These are phyloP conservation scores for Mycocentrospora acerina DNA, from an alignment of 2,329 filamentous ascomycete species.

Conservation along the genomic window DNA sequence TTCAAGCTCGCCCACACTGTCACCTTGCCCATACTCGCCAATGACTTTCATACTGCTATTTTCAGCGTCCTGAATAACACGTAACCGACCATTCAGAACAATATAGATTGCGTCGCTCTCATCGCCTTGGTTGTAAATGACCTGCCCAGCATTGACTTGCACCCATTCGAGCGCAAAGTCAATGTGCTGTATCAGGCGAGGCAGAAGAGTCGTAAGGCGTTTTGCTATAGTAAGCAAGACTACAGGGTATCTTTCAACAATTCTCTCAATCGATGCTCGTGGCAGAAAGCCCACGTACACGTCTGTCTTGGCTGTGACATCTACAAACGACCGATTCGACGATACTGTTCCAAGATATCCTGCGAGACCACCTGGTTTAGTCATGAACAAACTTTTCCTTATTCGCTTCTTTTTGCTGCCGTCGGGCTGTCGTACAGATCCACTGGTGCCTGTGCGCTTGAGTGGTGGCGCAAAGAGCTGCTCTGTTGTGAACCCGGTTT, in stretches of 20 bases:
- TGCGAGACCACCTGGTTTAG: constrained; percentile 91
- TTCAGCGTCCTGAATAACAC: constrained; percentile 78
- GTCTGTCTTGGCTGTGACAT: constrained; percentile 96
- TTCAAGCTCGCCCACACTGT: constrained; percentile 95
- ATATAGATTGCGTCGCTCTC: constrained; percentile 99
- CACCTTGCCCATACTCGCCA: constrained; percentile 93
- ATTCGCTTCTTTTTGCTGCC: constrained; percentile 51
- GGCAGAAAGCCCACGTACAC: constrained; percentile 97
- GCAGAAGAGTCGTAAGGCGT: constrained; percentile 82
- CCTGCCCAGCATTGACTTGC: constrained; percentile 91
- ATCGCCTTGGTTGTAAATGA: constrained; percentile 89
- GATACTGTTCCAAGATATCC: constrained; percentile 94
- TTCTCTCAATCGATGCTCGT: constrained; percentile 79
- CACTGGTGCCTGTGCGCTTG: constrained; percentile 27
- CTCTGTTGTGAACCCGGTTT: constrained; percentile 37
- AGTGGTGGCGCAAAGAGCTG: constrained; percentile 36
- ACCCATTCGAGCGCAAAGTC: constrained; percentile 99
- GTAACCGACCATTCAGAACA: constrained; percentile 87
- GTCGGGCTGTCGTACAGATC: constrained; percentile 26
- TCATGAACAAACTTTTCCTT: constrained; percentile 78
- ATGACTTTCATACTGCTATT: constrained; percentile 82
- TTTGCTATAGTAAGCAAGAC: constrained; percentile 96
- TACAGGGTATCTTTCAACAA: constrained; percentile 89
- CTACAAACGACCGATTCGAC: constrained; percentile 92
- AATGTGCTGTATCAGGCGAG: constrained; percentile 88